Conservation (phyloP, 192 early-diverging fungal genomes). For the Coemansia sp. region DNA sequence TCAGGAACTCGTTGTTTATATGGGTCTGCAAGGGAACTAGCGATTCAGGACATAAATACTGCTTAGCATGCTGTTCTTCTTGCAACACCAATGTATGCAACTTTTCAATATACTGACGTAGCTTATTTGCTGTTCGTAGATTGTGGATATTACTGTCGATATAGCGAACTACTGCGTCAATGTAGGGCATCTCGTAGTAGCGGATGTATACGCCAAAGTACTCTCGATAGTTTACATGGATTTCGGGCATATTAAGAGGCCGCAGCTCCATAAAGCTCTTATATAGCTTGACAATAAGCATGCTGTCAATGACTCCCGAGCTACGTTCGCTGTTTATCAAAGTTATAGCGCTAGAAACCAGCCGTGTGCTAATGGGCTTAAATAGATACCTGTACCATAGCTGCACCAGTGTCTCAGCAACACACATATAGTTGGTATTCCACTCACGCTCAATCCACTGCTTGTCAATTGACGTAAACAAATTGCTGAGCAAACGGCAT, state of each 20-base stretch:
- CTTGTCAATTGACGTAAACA: background rate
- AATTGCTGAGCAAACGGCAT: background rate
- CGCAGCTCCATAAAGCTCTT: conserved; percentile 1
- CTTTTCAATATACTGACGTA: background rate
- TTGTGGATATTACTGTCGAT: background rate
- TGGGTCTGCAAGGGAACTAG: background rate
- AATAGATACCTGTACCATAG: conserved; percentile 7
- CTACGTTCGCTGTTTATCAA: background rate
- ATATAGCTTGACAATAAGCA: background rate
- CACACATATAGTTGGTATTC: background rate
- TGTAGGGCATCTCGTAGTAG: conserved; percentile 9
- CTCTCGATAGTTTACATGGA: conserved; percentile 2
- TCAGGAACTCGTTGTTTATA: conserved; percentile 2
- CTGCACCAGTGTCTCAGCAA: conserved; percentile 2
- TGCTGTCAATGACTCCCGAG: background rate
- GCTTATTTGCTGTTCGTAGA: background rate
- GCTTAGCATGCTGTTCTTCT: background rate
- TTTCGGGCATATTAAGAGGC: background rate
- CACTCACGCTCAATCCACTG: conserved; percentile 8
- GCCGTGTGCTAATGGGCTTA: background rate
- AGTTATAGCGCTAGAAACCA: background rate
- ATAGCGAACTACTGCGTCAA: conserved; percentile 1
- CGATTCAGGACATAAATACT: conserved; percentile 5
- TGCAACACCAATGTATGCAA: background rate
- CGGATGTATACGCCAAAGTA: conserved; percentile 8